Conservation (phyloP, 225 moss, liverwort and hornwort genomes). For the Asterella californica region DNA sequence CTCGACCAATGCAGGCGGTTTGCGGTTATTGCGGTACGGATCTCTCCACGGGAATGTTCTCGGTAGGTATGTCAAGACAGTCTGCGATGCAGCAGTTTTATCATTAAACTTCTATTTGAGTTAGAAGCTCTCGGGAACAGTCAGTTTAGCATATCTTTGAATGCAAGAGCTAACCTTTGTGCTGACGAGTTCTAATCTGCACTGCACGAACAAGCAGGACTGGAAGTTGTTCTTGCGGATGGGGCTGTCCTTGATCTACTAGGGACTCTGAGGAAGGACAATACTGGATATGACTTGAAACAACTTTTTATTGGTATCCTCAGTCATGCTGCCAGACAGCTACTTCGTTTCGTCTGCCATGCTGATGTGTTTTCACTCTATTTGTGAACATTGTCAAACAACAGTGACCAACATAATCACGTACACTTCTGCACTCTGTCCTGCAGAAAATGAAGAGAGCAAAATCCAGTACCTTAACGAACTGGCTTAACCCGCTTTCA, state of each 20-base stretch:
- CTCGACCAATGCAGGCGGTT: constrained; percentile 93
- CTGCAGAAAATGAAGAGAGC: not conserved
- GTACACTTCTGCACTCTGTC: not conserved
- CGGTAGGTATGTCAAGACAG: constrained; percentile 36
- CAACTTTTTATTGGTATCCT: constrained; percentile 86
- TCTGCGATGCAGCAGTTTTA: not conserved
- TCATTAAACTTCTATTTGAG: not conserved
- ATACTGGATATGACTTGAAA: constrained; percentile 97
- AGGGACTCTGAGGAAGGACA: constrained; percentile 78
- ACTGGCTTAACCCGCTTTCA: not conserved
- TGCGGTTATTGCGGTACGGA: constrained; percentile 89
- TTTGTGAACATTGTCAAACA: not conserved
- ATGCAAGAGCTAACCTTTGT: not conserved
- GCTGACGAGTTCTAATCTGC: not conserved
- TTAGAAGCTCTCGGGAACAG: not conserved
- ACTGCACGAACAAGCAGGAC: constrained; percentile 43
- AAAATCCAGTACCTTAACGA: too few species aligned
- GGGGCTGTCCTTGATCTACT: constrained; percentile 80
- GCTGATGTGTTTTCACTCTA: not conserved
- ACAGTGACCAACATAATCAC: not conserved
- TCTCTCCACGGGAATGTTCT: constrained; percentile 94
- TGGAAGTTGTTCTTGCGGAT: constrained; percentile 93
- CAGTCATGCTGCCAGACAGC: not conserved
- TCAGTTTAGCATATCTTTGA: not conserved
- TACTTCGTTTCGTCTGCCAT: not conserved